Evolutionary conservation across 805 yeast genomes (phyloP).

Genomic region (Candida suzukii): DNA sequence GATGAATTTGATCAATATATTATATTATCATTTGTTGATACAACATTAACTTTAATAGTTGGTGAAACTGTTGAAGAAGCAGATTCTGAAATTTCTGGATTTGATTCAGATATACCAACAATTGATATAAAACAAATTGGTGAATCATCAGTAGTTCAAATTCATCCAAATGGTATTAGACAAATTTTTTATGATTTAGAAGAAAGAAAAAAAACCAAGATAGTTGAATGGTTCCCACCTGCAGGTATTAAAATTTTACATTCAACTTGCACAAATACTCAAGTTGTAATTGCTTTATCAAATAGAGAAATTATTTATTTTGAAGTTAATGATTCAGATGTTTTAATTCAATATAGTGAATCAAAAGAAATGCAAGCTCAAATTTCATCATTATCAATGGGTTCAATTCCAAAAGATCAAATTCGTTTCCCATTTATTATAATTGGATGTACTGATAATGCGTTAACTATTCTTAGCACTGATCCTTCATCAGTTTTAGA

Average conservation of each 20-base stretch:
- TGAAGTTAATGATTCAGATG: constrained; percentile 62
- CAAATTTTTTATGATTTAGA: constrained; percentile 35
- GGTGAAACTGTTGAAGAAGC: constrained; percentile 80
- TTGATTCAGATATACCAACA: constrained; percentile 52
- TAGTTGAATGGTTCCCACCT: constrained; percentile 79
- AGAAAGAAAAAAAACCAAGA: constrained; percentile 22
- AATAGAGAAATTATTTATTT: constrained; percentile 76
- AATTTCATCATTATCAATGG: constrained; percentile 41
- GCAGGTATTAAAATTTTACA: constrained; percentile 56
- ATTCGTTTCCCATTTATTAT: constrained; percentile 52
- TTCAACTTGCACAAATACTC: constrained; percentile 60
- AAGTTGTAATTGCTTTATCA: constrained; percentile 64
- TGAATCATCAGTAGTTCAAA: constrained; percentile 53
- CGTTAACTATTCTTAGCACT: constrained; percentile 62
- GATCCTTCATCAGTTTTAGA: constrained; percentile 55
- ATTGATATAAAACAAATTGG: constrained; percentile 68
- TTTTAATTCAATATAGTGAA: constrained; percentile 64
- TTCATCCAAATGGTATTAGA: constrained; percentile 63
- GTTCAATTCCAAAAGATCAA: constrained; percentile 42
- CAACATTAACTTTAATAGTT: constrained; percentile 66
- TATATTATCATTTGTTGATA: constrained; percentile 55
- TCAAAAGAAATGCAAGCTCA: constrained; percentile 45
- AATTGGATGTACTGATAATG: constrained; percentile 64
- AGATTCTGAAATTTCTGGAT: constrained; percentile 45
- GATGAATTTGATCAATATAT: constrained; percentile 55